Percentiles rank a stretch among this genome's conserved stretches.
Evolutionary conservation across 768 basidiomycete genomes (phyloP).

Genomic region (Lactarius tabidus): DNA sequence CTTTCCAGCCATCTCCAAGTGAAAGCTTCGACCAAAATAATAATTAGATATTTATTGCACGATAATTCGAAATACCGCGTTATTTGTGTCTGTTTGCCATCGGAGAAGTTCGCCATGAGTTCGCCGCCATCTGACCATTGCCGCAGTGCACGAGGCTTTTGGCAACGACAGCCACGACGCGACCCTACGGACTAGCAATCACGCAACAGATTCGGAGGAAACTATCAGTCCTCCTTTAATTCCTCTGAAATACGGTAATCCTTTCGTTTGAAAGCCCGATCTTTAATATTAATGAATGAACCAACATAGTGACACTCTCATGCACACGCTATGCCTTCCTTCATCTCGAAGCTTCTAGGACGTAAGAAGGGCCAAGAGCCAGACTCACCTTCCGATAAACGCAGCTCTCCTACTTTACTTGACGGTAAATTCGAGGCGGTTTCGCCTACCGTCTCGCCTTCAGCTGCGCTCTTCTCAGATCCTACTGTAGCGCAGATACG

Average conservation of each 20-base stretch:
- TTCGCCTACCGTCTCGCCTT: conserved; percentile 43
- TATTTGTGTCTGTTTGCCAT: conserved; percentile 17
- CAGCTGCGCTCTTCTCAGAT: conserved; percentile 31
- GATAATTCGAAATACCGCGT: conserved; percentile 4
- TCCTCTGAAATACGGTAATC: not conserved
- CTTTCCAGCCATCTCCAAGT: conserved; percentile 16
- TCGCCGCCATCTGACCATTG: not conserved
- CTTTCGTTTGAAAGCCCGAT: conserved; percentile 5
- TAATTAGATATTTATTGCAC: not conserved
- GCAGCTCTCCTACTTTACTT: conserved; percentile 44
- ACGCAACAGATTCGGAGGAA: not conserved
- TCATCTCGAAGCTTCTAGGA: conserved; percentile 74
- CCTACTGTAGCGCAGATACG: conserved; percentile 33
- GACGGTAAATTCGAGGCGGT: conserved; percentile 76
- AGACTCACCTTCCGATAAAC: conserved; percentile 40
- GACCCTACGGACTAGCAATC: conserved; percentile 1
- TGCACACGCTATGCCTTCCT: conserved; percentile 48
- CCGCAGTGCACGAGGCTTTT: not conserved
- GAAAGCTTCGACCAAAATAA: not conserved
- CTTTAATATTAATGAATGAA: conserved; percentile 17
- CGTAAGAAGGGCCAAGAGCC: conserved; percentile 60
- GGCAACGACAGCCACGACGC: conserved; percentile 3
- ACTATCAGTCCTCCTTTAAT: not conserved
- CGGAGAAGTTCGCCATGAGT: not conserved
- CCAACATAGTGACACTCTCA: conserved; percentile 8